Conservation (phyloP, 75 land plant species). For the Chamaecyparis obtusa region DNA sequence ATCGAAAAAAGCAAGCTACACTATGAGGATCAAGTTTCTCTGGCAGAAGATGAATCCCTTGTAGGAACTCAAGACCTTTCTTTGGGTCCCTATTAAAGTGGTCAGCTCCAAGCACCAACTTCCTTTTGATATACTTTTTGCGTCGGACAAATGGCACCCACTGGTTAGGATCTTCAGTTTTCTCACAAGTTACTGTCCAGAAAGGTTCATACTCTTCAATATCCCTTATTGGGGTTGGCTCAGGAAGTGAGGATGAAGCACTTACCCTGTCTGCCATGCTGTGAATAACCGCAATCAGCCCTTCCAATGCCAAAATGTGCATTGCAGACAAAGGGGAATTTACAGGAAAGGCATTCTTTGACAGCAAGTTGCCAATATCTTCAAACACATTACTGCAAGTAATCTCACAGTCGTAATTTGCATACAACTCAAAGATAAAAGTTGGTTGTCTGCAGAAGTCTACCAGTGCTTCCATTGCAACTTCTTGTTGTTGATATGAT, state of each 20-base stretch:
- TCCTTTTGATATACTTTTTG: constrained; percentile 72
- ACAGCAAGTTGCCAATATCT: constrained; percentile 78
- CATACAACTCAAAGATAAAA: constrained; percentile 81
- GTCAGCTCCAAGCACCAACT: constrained; percentile 77
- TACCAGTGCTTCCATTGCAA: constrained; percentile 85
- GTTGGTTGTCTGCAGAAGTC: constrained; percentile 81
- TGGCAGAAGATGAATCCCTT: constrained; percentile 53
- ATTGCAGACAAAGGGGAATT: constrained; percentile 61
- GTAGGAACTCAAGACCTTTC: constrained; percentile 91
- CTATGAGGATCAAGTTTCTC: constrained; percentile 74
- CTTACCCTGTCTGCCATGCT: constrained; percentile 64
- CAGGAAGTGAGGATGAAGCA: not conserved
- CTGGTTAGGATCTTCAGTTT: constrained; percentile 32
- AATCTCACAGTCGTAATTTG: constrained; percentile 92
- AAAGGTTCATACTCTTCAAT: constrained; percentile 59
- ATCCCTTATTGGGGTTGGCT: constrained; percentile 21
- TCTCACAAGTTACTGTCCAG: constrained; percentile 62
- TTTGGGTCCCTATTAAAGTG: constrained; percentile 93
- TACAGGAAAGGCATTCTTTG: constrained; percentile 80
- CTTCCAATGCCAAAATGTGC: constrained; percentile 93
- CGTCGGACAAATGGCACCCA: constrained; percentile 74
- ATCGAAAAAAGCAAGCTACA: constrained; percentile 78
- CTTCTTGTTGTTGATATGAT: constrained; percentile 78
- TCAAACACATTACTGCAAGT: constrained; percentile 71
- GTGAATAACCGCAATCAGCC: constrained; percentile 64